A percentile compares a stretch with the other conserved stretches of the same genome.
Conservation (phyloP, 768 basidiomycete species). For the Boletus edulis region DNA sequence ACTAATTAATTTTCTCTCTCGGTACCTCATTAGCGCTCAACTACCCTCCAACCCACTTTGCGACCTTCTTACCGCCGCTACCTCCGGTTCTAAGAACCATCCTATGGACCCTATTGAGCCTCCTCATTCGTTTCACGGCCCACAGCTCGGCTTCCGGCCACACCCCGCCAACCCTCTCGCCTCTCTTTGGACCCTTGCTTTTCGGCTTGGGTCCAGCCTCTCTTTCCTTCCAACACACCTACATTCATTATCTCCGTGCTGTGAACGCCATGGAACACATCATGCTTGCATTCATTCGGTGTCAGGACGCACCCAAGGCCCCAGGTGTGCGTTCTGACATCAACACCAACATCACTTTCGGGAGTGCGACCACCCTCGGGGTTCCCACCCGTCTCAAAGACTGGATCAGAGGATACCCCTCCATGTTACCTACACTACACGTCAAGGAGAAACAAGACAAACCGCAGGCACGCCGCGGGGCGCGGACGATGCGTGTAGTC, state of each 20-base stretch:
- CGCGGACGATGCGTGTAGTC: constrained; percentile 73
- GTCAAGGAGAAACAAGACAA: constrained; percentile 46
- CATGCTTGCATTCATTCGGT: constrained; percentile 85
- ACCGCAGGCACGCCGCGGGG: constrained; percentile 70
- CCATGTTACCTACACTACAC: constrained; percentile 66
- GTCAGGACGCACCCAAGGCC: constrained; percentile 59
- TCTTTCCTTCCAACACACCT: constrained; percentile 54
- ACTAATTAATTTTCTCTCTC: constrained; percentile 21
- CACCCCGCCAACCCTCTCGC: constrained; percentile 85
- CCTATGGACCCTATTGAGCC: constrained; percentile 69
- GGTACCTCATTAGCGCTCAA: constrained; percentile 40
- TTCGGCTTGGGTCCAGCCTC: constrained; percentile 71
- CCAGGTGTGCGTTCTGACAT: constrained; percentile 27
- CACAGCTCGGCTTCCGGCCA: constrained; percentile 85
- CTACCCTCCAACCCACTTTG: constrained; percentile 74
- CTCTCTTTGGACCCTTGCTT: constrained; percentile 84
- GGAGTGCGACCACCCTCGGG: constrained; percentile 57
- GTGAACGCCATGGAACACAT: constrained; percentile 91
- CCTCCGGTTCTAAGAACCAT: constrained; percentile 55
- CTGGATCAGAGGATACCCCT: constrained; percentile 89
- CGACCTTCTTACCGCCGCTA: constrained; percentile 58
- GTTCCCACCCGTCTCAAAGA: constrained; percentile 86
- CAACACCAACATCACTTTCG: constrained; percentile 36
- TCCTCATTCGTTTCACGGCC: constrained; percentile 79
- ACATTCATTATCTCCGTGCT: constrained; percentile 72